Conservation (phyloP, 1,139 yeast species). For the Pichia sp. region DNA sequence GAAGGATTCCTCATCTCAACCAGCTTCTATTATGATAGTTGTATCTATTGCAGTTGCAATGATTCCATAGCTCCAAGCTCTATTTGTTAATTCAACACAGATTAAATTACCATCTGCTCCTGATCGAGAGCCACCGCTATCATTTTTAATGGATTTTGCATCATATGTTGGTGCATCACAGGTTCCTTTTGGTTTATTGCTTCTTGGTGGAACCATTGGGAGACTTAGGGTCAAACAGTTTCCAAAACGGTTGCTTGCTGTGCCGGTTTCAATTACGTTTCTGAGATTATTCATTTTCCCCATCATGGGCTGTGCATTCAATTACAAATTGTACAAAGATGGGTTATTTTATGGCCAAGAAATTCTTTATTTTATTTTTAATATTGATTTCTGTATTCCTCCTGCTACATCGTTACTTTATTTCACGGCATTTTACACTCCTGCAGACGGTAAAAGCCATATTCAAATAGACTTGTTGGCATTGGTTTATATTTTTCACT, state of each 20-base stretch:
- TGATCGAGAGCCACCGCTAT: slow-evolving; percentile 73
- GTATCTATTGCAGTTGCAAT: slow-evolving; percentile 36
- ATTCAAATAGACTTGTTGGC: slow-evolving; percentile 82
- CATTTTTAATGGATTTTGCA: slow-evolving; percentile 74
- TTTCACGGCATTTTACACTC: slow-evolving; percentile 76
- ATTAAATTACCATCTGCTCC: slow-evolving; percentile 58
- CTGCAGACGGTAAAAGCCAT: slow-evolving; percentile 50
- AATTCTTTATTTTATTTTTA: slow-evolving; percentile 58
- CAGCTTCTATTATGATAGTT: slow-evolving; percentile 39
- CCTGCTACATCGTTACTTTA: slow-evolving; percentile 81
- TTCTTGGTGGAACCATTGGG: slow-evolving; percentile 83
- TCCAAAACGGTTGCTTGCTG: slow-evolving; percentile 67
- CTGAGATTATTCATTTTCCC: slow-evolving; percentile 49
- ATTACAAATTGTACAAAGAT: slow-evolving; percentile 35
- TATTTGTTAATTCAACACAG: slow-evolving; percentile 48
- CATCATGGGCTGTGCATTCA: slow-evolving; percentile 53
- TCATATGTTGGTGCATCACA: slow-evolving; percentile 78
- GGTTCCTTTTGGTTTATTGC: slow-evolving; percentile 76
- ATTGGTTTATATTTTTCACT: slow-evolving; percentile 60
- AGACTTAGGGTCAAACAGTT: slow-evolving; percentile 52
- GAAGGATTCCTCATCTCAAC: slow-evolving; percentile 10
- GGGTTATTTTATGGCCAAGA: slow-evolving; percentile 52
- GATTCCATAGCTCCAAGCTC: slow-evolving; percentile 80
- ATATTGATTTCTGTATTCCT: slow-evolving; percentile 73
- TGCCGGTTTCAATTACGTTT: slow-evolving; percentile 36